Base-by-base conservation (phyloP, 352 stramenopile genomes). In the Phytophthora pisi region DNA sequence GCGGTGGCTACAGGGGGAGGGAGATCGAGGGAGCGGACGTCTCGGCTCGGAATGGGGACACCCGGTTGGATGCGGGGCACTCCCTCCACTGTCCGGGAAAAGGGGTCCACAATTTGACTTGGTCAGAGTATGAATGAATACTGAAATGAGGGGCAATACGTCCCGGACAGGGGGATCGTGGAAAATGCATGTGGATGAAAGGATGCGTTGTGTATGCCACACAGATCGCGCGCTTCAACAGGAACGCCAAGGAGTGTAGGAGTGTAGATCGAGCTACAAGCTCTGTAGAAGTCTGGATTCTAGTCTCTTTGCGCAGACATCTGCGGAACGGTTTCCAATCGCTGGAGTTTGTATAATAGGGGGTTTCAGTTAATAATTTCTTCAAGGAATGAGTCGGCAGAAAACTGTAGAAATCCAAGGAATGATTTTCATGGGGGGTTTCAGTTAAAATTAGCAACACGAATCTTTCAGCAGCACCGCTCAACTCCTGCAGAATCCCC, bases 31-130 rank as follows among this genome's bases (percentile, higher is more conserved):
- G 45, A 51, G 30, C 18, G 40, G 2, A 40, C 26, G 26, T 28
- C 26, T 28, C 28, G 34, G 34, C 40, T 46, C 28, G 47, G 24
- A 64, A 57, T 51, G 46, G 4, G 31, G 31, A 45, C 18, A 11
- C 38, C 45, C 43, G 34, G 45, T 38, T 43, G 57, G 53, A 60
- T 60, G 53, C 36, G 53, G 53, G 34, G 34, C 34, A 16, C 34
- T 13, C 34, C 4, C 1, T 5, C 34, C 15, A n/a, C 13, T 46
- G 40, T 46, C 45, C 45, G 45, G 8, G 11, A 42, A 7, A 5
- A 42, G 13, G 11, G 34, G 11, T 5, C 34, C 34, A n/a, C 11
- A 42, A 6, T 1, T 0, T 42, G 11, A 42, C 34, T 42, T 42
- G 34, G n/a, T 15, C 0, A 16, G 10, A n/a, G 34, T n/a, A 42